These are phyloP conservation scores for Ceratobasidium sp. DNA, from an alignment of 1,284 basidiomycete species.

Conservation along the genomic window DNA sequence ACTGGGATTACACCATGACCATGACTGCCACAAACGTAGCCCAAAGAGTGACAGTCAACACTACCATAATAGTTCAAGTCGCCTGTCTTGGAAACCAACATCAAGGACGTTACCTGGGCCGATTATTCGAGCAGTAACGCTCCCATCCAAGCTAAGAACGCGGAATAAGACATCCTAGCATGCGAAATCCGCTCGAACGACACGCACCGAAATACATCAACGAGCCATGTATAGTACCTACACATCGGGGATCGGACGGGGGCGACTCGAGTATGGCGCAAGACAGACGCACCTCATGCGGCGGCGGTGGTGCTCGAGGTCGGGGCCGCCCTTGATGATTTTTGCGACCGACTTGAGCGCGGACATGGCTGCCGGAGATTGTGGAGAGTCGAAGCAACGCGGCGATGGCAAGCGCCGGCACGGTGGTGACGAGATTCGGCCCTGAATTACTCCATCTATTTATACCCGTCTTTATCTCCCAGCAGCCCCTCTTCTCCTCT, in stretches of 20 bases:
- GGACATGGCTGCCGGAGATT: background rate
- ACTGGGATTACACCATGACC: conserved; percentile 31
- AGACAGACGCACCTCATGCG: conserved; percentile 20
- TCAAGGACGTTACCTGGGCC: background rate
- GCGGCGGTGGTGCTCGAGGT: conserved; percentile 19
- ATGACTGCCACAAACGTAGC: conserved; percentile 54
- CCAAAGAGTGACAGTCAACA: conserved; percentile 81
- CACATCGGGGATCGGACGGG: background rate
- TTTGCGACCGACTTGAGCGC: conserved; percentile 8
- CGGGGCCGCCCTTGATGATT: conserved; percentile 13
- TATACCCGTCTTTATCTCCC: background rate
- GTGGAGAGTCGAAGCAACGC: background rate
- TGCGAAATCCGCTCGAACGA: background rate
- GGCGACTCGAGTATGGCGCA: background rate
- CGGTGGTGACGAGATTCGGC: background rate
- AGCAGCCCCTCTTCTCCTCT: background rate
- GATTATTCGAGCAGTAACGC: conserved; percentile 24
- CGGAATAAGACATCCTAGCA: background rate
- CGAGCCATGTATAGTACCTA: conserved; percentile 35
- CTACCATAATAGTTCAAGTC: conserved; percentile 58
- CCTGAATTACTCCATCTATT: conserved; percentile 8
- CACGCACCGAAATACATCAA: conserved; percentile 27
- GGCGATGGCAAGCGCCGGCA: conserved; percentile 7
- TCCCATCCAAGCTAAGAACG: conserved; percentile 22
- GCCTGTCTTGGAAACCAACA: background rate